A percentile compares a stretch with the other conserved stretches of the same genome.
Conservation (phyloP, 2,329 filamentous ascomycete species). For the Fusarium oxysporum region DNA sequence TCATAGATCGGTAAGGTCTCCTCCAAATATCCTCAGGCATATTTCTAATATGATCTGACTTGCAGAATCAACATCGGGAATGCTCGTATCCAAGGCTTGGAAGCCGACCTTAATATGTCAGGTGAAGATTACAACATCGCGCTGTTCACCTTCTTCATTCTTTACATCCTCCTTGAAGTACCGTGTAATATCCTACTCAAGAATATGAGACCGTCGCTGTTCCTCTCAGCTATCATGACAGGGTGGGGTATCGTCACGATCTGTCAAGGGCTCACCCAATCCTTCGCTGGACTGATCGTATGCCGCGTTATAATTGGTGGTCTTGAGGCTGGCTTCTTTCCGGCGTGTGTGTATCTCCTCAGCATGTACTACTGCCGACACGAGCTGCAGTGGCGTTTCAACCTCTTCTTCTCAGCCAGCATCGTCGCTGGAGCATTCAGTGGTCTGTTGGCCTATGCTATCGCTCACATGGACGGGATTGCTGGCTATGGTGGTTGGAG, state of each 20-base stretch:
- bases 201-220: neutral
- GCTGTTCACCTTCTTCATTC: neutral
- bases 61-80: neutral
- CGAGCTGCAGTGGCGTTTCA: neutral
- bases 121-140: neutral
- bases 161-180: neutral
- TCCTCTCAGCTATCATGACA: neutral
- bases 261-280: neutral
- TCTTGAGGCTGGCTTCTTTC: neutral
- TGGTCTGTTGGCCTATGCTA: neutral
- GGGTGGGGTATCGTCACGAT: neutral
- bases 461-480: neutral
- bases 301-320: neutral
- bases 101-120: neutral
- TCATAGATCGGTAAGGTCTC: neutral
- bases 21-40: accelerated
- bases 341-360: neutral
- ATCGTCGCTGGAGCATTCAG: neutral
- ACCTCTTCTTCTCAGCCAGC: neutral
- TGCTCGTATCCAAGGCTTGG: neutral
- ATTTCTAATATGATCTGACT: neutral
- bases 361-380: neutral
- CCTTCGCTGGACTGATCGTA: neutral
- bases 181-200: neutral
- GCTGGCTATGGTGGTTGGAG: neutral